These are phyloP conservation scores for Umbilicaria muhlenbergii DNA, from an alignment of 495 filamentous ascomycete genomes.

Conservation along the genomic window DNA sequence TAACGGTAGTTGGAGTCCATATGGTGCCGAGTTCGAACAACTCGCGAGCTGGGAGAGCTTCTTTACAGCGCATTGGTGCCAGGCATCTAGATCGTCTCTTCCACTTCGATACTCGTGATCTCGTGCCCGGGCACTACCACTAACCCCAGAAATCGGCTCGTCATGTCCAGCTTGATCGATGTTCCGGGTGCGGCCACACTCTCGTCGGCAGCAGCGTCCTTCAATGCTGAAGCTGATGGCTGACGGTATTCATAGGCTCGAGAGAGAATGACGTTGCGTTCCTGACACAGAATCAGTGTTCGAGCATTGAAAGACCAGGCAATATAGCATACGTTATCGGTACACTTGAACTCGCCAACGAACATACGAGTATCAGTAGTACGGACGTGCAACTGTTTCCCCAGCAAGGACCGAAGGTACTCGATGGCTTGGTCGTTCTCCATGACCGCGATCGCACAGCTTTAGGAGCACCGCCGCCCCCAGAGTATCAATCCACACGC, in stretches of 20 bases:
- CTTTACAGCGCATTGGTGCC: too few relatives aligned
- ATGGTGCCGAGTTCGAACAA: neutral
- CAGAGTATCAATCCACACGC: too few relatives aligned
- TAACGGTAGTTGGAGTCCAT: too few relatives aligned
- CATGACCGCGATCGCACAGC: slow-evolving; percentile 14
- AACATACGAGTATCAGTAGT: slow-evolving; percentile 81
- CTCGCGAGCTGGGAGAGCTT: neutral
- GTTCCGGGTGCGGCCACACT: slow-evolving; percentile 12
- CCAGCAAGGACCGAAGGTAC: slow-evolving; percentile 32
- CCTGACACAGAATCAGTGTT: slow-evolving; percentile 26
- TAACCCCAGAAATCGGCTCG: slow-evolving; percentile 70
- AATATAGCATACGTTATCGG: slow-evolving; percentile 57
- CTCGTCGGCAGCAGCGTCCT: slow-evolving; percentile 18
- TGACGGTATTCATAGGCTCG: slow-evolving; percentile 77
- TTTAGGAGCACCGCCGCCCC: too few relatives aligned
- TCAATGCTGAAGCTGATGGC: slow-evolving; percentile 28
- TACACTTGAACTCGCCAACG: slow-evolving; percentile 81
- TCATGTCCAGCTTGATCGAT: slow-evolving; percentile 52
- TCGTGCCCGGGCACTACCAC: slow-evolving; percentile 80
- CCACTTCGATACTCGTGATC: slow-evolving; percentile 76
- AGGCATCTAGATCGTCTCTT: slow-evolving; percentile 30
- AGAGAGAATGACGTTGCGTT: slow-evolving; percentile 72
- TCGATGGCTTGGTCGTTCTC: slow-evolving; percentile 24
- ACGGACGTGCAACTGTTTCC: slow-evolving; percentile 51
- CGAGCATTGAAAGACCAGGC: neutral